Conservation (phyloP, 1,139 yeast species). For the Arxiozyma telluris region DNA sequence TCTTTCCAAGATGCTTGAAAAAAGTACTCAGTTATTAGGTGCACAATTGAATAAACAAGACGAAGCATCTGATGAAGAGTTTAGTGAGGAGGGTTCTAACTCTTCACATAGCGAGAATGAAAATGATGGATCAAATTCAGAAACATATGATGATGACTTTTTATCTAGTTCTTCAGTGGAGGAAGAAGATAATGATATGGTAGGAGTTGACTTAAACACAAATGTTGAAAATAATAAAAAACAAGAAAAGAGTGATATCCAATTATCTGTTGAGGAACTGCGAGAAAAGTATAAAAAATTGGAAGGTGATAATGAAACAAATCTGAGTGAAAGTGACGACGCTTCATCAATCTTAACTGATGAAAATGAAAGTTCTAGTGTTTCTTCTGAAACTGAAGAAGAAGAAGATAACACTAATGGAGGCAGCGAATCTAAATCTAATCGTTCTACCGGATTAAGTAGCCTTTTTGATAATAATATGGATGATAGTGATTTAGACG, state of each 20-base stretch:
- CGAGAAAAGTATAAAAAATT: slow-evolving; percentile 16
- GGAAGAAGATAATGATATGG: slow-evolving; percentile 3
- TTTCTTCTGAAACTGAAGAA: slow-evolving; percentile 7
- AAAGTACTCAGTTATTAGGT: slow-evolving; percentile 81
- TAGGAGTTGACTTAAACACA: background rate
- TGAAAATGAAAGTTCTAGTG: slow-evolving; percentile 1
- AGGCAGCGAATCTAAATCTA: slow-evolving; percentile 1
- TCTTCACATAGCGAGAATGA: slow-evolving; percentile 11
- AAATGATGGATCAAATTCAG: background rate
- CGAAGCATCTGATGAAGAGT: slow-evolving; percentile 21
- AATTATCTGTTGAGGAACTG: slow-evolving; percentile 58
- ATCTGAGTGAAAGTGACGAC: slow-evolving; percentile 6
- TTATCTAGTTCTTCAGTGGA: slow-evolving; percentile 20
- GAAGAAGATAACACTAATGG: slow-evolving; percentile 12
- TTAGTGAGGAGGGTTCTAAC: slow-evolving; percentile 4
- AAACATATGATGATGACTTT: slow-evolving; percentile 10
- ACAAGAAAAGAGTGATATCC: slow-evolving; percentile 25
- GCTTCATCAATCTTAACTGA: slow-evolving; percentile 6
- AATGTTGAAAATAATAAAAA: slow-evolving; percentile 19
- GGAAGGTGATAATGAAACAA: slow-evolving; percentile 16
- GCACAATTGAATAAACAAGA: slow-evolving; percentile 53
- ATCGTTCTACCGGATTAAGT: slow-evolving; percentile 4
- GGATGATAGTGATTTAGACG: background rate
- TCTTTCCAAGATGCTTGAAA: slow-evolving; percentile 79
- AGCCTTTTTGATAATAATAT: background rate